These are phyloP conservation scores for Kalmusia sp. DNA, from an alignment of 2,329 filamentous ascomycete genomes.

Conservation along the genomic window DNA sequence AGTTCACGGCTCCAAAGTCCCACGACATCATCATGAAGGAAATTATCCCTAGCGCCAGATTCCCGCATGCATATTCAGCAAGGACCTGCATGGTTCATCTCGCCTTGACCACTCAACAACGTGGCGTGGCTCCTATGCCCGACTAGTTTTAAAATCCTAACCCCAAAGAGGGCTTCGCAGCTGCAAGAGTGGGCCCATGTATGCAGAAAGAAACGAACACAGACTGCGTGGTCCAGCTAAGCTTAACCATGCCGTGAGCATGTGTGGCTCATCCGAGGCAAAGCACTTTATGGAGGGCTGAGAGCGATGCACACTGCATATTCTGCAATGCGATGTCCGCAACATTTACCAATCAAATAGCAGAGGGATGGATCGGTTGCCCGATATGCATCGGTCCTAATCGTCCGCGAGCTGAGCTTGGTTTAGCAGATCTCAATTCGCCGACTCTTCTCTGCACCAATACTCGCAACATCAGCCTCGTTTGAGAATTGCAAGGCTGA, in stretches of 20 bases:
- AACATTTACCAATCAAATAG: not conserved
- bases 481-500: not conserved
- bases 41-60: not conserved
- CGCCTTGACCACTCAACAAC: not conserved
- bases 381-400: not conserved
- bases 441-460: not conserved
- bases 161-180: not conserved
- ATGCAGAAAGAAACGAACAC: not conserved
- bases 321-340: not conserved
- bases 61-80: not conserved
- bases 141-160: not conserved
- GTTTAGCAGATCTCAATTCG: not conserved
- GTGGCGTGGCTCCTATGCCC: not conserved
- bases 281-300: not conserved
- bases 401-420: not conserved
- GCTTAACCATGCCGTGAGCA: not conserved
- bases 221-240: not conserved
- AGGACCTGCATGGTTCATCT: not conserved
- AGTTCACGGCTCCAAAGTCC: not conserved
- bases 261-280: not conserved
- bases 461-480: not conserved
- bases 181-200: constrained; percentile 1
- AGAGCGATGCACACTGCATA: not conserved
- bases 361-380: not conserved
- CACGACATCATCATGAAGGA: not conserved